phyloP scores from a whole-genome alignment of 2,329 filamentous ascomycete species.

The Ilyonectria robusta region DNA sequence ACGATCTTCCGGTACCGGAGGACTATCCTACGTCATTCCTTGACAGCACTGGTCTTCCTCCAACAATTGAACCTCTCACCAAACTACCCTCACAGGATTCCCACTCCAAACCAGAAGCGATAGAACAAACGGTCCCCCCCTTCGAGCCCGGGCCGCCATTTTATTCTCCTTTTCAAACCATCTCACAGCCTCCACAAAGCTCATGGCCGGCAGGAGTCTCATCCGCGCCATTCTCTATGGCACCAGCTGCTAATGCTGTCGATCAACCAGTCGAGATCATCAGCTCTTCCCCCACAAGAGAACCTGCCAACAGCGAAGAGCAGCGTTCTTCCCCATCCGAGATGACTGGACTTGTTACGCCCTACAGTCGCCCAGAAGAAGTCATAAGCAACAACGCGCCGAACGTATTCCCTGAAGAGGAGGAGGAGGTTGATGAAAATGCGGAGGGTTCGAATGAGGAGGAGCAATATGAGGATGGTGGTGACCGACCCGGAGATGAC shows the following conservation, averaged over 20 bases:
- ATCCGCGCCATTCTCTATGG: conserved; percentile 22
- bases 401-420: conserved; percentile 25
- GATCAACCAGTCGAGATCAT: conserved; percentile 43
- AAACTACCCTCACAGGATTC: conserved; percentile 30
- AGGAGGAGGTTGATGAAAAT: conserved; percentile 25
- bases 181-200: conserved; percentile 24
- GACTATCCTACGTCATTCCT: conserved; percentile 44
- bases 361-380: background rate
- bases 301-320: conserved; percentile 28
- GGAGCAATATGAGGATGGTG: conserved; percentile 44
- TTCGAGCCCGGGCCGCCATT: conserved; percentile 32
- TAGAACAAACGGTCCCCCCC: conserved; percentile 8
- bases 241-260: conserved; percentile 31
- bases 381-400: conserved; percentile 14
- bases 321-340: conserved; percentile 22
- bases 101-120: background rate
- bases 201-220: conserved; percentile 31
- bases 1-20: conserved; percentile 23
- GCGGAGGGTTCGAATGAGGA: conserved; percentile 33
- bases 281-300: conserved; percentile 41
- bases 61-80: conserved; percentile 28
- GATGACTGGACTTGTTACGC: conserved; percentile 14
- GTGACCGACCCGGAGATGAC: conserved; percentile 51
- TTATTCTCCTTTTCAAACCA: conserved; percentile 26
- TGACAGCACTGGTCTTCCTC: conserved; percentile 26